Evolutionary conservation across 2,329 filamentous ascomycete species (phyloP), one percentile per base, ranked within the genome.

Genomic region (Juglanconis oblonga): DNA sequence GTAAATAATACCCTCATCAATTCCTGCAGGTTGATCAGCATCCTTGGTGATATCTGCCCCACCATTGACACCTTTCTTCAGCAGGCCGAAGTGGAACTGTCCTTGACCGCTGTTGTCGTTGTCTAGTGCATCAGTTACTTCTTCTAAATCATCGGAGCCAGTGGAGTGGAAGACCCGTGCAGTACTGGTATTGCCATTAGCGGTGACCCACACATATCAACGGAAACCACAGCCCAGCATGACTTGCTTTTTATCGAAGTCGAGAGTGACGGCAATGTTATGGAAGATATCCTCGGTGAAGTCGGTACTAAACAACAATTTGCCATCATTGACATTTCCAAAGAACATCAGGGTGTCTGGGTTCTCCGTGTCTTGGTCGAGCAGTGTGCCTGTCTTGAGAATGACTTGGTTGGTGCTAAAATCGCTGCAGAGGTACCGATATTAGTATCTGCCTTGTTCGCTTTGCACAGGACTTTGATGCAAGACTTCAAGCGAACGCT

Each of bases 81-180:
- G 73, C 1, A 87, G 68, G 40, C 85, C 85, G 54, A 87, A 80
- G 68, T 88, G 85, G 70, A 80, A 86, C 68, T 87, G 83, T 29
- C 85, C 85, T 57, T 80, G 77, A 4, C 85, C 85, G 45, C 77
- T 76, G 58, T 85, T 74, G 64, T 85, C 77, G 65, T 84, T 83
- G 45, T 71, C 31, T 0, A 81, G 66, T 0, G 78, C 72, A n/a
- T 74, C 70, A 1, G 77, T 82, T 14, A 81, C 79, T 11, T 11
- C 1, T 73, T 69, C 38, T 75, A 71, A 32, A 87, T 79, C 0
- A 78, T 70, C 2, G 70, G 68, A 68, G 48, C 77, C 79, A 29
- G 73, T 72, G 2, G 84, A 87, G 74, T 86, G 86, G 71, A 81
- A 84, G 49, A 85, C 78, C 52, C 82, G 78, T 2, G 81, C 78